Base-by-base conservation (phyloP, 441 rosid species). In the Populus hybrid region DNA sequence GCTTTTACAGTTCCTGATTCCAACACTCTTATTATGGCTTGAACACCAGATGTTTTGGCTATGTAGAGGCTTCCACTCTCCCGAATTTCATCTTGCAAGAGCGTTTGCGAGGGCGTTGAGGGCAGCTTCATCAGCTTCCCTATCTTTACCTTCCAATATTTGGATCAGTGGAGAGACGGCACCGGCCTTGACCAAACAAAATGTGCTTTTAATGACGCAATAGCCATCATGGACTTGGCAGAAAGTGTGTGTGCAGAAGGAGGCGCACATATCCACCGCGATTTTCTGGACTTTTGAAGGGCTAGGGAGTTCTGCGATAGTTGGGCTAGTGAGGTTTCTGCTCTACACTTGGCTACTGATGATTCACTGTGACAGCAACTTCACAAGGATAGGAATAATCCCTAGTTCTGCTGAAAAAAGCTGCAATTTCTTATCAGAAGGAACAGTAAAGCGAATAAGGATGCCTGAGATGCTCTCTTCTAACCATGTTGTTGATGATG, bases 101-200 rank as follows among this genome's bases (percentile, higher is more conserved):
- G 91, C 42, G 92, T 89, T n/a, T 28, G 87, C 85, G 38, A 90
- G 83, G 0, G 93, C 88, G 6, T 76, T 79, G 3, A 89, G 81
- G 64, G 82, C 89, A n/a, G 88, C 87, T 84, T 88, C 97, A 69
- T 88, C 86, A 0, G 90, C 88, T 81, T 83, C 90, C 80, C 90
- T 83, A n/a, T 84, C 90, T 4, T 81, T 40, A 7, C 90, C 88
- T 80, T 84, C 88, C 79, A 88, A 40, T 68, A 82, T 72, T 70
- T 80, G 85, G 79, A 90, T 74, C 73, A 92, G 56, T 14, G 89
- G 87, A 73, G 83, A 29, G 35, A 88, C 33, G 0, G 94, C 94
- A 2, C 88, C 87, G 2, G 94, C 89, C 83, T 90, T 88, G 76
- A 90, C 89, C 78, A 92, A 68, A 81, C 94, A 92, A 69, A 92